Evolutionary conservation across 306 rosid genomes (phyloP).

Genomic region (Ziziphus jujuba): DNA sequence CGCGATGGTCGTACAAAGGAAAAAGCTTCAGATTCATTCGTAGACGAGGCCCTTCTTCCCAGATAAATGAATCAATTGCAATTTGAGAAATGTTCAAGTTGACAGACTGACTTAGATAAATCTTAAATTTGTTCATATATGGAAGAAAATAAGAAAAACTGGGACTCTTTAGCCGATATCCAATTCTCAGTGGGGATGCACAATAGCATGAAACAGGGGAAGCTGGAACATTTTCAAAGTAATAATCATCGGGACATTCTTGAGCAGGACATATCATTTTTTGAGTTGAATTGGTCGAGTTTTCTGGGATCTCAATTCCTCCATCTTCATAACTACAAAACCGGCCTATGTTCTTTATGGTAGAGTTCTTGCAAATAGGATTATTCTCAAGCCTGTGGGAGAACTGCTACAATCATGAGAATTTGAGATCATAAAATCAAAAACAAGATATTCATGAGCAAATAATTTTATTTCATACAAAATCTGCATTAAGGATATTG

Average conservation of each 20-base stretch:
- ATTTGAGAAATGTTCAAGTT: constrained; percentile 50
- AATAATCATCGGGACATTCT: constrained; percentile 59
- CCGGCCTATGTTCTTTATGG: constrained; percentile 35
- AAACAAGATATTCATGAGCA: constrained; percentile 11
- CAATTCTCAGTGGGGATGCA: constrained; percentile 71
- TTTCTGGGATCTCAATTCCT: constrained; percentile 12
- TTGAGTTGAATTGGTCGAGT: constrained; percentile 26
- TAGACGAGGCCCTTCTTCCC: constrained; percentile 87
- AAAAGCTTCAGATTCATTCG: constrained; percentile 69
- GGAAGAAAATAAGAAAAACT: constrained; percentile 83
- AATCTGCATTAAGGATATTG: neutral
- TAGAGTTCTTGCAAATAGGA: constrained; percentile 65
- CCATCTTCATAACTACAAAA: constrained; percentile 49
- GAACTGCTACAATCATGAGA: constrained; percentile 21
- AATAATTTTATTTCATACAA: constrained; percentile 9
- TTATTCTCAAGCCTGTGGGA: constrained; percentile 71
- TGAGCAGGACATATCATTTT: constrained; percentile 29
- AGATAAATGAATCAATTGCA: constrained; percentile 44
- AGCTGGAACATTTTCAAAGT: constrained; percentile 56
- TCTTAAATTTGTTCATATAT: constrained; percentile 27
- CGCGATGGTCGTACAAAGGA: constrained; percentile 45
- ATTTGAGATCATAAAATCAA: constrained; percentile 9
- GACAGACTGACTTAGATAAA: constrained; percentile 47
- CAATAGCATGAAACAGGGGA: constrained; percentile 63
- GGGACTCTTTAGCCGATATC: constrained; percentile 90